Evolutionary conservation across 1,284 basidiomycete genomes (phyloP), one percentile per base, ranked within the genome.

Genomic region (Boletellus deceptivus): DNA sequence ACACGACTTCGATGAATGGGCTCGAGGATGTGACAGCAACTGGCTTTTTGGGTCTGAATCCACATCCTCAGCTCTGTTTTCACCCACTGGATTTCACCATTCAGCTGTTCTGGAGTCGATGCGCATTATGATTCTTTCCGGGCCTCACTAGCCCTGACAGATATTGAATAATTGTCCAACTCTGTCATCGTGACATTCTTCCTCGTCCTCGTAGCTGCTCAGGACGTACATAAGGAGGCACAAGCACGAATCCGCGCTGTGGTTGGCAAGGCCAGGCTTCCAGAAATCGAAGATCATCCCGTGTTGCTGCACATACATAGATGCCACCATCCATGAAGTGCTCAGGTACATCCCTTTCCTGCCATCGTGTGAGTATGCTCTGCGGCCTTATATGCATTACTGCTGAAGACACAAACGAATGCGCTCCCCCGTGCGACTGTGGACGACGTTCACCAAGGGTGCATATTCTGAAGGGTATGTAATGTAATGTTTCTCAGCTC

Each of bases 251-350:
- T 49, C 18, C 42, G 44, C 6, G 29, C 25, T 4, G 48, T 49
- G 20, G 48, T 49, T 25, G 48, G 36, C 17, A 49, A 22, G 4
- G 35, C 20, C 22, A 43, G 36, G 22, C 36, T 49, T 8, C 48
- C 48, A 11, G 31, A 29, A 2, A n/a, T 49, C 13, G 34, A 49
- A 18, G 48, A 49, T 14, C 33, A 36, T 29, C 42, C 48, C 17
- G 11, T n/a, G 16, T 34, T 49, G 34, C 42, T 41, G 14, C 44
- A 49, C 27, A 16, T 49, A 49, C 27, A 16, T 49, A n/a, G 48
- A 49, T 24, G 48, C 48, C 22, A 31, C 39, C 34, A 29, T 49
- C 25, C 48, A 36, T 17, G 48, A 49, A 36, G 33, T 42, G 14
- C 13, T 38, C 14, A 43, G 48, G 27, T 49, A 38, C 34, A 9